Percentiles rank a stretch among this genome's conserved stretches.
Evolutionary conservation across 306 rosid genomes (phyloP).

Genomic region (Castanopsis chinensis): DNA sequence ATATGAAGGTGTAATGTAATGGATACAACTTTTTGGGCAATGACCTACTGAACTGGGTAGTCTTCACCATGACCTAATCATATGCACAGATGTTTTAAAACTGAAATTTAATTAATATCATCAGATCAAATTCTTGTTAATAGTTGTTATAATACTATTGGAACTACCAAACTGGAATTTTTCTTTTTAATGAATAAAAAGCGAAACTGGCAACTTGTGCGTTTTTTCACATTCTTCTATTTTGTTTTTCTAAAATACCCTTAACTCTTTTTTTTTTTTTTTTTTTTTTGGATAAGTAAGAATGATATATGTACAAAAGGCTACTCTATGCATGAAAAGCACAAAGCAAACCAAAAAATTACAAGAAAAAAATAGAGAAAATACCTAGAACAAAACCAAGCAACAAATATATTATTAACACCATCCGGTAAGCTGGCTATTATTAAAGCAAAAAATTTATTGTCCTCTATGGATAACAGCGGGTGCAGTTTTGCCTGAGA

Average conservation of each 20-base stretch:
- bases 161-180: not conserved
- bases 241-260: not conserved
- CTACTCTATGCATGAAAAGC: no score
- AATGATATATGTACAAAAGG: no score
- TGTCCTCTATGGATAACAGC: no score
- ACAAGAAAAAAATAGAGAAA: no score
- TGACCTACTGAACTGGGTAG: conserved; percentile 87
- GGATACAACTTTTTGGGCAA: conserved; percentile 91
- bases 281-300: no score
- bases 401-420: no score
- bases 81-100: not conserved
- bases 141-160: not conserved
- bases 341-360: no score
- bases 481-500: no score
- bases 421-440: not conserved
- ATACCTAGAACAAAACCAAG: no score
- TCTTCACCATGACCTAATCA: conserved; percentile 39
- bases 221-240: not conserved
- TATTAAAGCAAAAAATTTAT: not conserved
- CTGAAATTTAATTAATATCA: not conserved
- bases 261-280: no score
- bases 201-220: not conserved
- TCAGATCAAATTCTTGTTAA: not conserved
- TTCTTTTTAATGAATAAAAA: not conserved
- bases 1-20: conserved; percentile 85